Evolutionary conservation across 305 asterid genomes (phyloP), one percentile per base, ranked within the genome.

Genomic region (Andrographis paniculata): DNA sequence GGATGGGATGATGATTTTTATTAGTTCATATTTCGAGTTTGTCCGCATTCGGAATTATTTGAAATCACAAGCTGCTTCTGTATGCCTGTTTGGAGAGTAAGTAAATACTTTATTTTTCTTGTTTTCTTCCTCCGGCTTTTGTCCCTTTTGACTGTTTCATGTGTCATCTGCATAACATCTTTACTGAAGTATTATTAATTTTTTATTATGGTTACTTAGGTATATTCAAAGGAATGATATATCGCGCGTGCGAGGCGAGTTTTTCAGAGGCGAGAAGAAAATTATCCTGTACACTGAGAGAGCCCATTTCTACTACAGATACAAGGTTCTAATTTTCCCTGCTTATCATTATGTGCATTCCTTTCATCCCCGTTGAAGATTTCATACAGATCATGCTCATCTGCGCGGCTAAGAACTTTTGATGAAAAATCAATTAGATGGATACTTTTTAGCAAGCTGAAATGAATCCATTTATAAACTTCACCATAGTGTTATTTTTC

Each of bases 301-400:
- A 75, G 88, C 94, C 70, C 96, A 91, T 66, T 91, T 86, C 81
- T 91, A 82, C 71, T 87, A 76, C 73, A 68, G 98, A 82, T 91
- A 91, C 75, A 91, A 91, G 96, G 98, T 88, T 47, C 59, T 50
- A 27, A 13, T 16, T 37, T 64, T 13, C 43, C 19, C 6, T 38
- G 21, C 16, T 22, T 48, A 12, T 36, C 16, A 35, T 50, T 48
- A 12, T 9, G 6, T 24, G 13, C 37, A 11, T 13, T 18, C 27
- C 41, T 49, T 38, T 33, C 42, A 43, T 47, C 37, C 36, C 19
- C 31, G n/a, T n/a, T n/a, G n/a, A n/a, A n/a, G n/a, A n/a, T n/a
- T n/a, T n/a, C n/a, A n/a, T n/a, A n/a, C n/a, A n/a, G n/a, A n/a
- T n/a, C n/a, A n/a, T n/a, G n/a, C n/a, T n/a, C n/a, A n/a, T n/a